Base-by-base conservation (phyloP, 768 basidiomycete genomes). In the Suillus plorans region DNA sequence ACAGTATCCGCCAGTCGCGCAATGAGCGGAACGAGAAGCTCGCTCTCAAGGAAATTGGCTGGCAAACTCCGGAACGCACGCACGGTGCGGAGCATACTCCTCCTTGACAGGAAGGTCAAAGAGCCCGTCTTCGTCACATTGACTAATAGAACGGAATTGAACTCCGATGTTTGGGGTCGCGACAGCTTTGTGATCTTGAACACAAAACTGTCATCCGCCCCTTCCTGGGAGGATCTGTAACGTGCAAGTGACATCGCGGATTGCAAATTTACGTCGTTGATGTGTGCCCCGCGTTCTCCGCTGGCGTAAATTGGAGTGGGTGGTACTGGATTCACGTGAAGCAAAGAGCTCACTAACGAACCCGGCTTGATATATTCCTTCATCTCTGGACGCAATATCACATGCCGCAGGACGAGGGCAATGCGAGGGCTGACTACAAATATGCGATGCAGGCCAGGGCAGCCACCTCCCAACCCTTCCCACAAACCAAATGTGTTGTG, bases 401-500 rank as follows among this genome's bases (percentile, higher is more conserved):
- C 70, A 50, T 61, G 63, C 61, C 73, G 69, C 50, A 79, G 69
- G 61, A 79, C 68, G 47, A 78, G 67, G 34, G 71, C 74, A 58
- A 78, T 67, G 45, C 72, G 72, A 50, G 79, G 78, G 70, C 77
- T 77, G 70, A 80, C 66, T 59, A 79, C 69, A 63, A 74, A 77
- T 22, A 80, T 22, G 20, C 69, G 66, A 56, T 78, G 79, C 39
- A 76, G 42, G 28, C 66, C 66, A 41, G 67, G 66, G 10, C 7
- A 63, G 56, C 69, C 74, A 52, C 49, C 64, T 4, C 73, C 4
- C 12, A 56, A 56, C 14, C 79, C 79, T 63, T 80, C 79, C 77
- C 75, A 73, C 3, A 78, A 62, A 2, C 79, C 75, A 61, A 78
- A 77, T 4, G 68, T 65, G 58, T 77, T 76, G 22, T 73, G 66